phyloP scores from a whole-genome alignment of 345 rosid species.

The Clausena lansium region DNA sequence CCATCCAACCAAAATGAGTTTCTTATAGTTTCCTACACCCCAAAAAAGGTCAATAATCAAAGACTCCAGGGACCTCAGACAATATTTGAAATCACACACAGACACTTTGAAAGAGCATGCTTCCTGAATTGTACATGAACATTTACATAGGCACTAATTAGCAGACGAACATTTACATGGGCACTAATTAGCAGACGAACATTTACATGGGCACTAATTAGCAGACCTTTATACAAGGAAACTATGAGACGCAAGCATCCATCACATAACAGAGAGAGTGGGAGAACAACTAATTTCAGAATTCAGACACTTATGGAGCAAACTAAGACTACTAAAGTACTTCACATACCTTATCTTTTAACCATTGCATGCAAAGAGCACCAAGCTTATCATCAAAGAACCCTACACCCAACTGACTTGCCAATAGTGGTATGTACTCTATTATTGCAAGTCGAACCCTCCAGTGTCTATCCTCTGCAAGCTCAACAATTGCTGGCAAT shows the following conservation, averaged over 20 bases:
- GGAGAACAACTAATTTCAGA: not conserved
- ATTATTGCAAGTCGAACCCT: conserved; percentile 68
- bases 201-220: not conserved
- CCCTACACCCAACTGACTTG: conserved; percentile 72
- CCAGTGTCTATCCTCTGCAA: conserved; percentile 69
- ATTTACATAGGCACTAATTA: not conserved
- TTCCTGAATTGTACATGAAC: not conserved
- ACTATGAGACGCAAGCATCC: not conserved
- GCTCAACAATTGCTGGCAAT: conserved; percentile 63
- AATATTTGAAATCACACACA: not conserved
- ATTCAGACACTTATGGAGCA: not conserved
- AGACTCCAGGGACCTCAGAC: not conserved
- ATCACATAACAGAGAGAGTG: not conserved
- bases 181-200: not conserved
- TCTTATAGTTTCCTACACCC: not conserved
- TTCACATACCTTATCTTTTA: conserved; percentile 67
- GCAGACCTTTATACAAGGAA: not conserved
- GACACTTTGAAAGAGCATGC: not conserved
- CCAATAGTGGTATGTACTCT: conserved; percentile 59
- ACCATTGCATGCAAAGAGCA: conserved; percentile 86
- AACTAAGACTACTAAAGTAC: not conserved
- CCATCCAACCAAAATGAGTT: not conserved
- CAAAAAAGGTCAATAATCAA: not conserved
- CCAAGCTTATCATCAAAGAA: conserved; percentile 87
- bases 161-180: not conserved